Base-by-base conservation (phyloP, 371 early-diverging fungal genomes). In the Mucor circinelloides region DNA sequence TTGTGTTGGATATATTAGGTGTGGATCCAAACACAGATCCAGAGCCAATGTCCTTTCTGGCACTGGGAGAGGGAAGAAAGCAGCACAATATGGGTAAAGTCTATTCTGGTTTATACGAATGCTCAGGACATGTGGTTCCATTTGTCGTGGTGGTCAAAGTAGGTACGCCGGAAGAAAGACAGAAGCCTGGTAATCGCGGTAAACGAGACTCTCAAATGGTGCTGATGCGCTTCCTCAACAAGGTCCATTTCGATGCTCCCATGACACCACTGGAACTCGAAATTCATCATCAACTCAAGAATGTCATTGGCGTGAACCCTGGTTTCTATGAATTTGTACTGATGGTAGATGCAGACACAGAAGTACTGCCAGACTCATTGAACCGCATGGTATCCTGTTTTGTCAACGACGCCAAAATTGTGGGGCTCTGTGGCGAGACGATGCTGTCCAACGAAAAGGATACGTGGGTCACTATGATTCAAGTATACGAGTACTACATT, bases 1-100 rank as follows among this genome's bases (percentile, higher is more conserved):
- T 99, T 68, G 95, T 99, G 2, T 77, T 97, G 65, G 93, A 99
- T 72, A 88, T 99, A 56, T 87, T 99, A 21, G 97, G 97, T 23
- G 91, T 97, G 19, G 89, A 93, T 69, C 88, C 91, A 6, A 85
- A 78, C 30, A 77, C 89, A 13, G 93, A 94, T 56, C 94, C 97
- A 0, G 93, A 94, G 67, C 92, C 98, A 0, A 88, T 93, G 50
- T 87, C 89, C n/a, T 99, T 96, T 83, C 78, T 95, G 40, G 91
- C 99, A 0, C 73, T 98, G 5, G 97, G 96, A 28, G 91, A 95
- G 54, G 98, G 97, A 3, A 71, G 79, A 56, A 91, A 91, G 72
- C 94, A 97, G 70, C 90, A 94, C 76, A 99, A 99, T 78, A 90
- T 91, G 87, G 99, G 94, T 67, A 97, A 97, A 80, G 96, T 99